A percentile compares a stretch with the other conserved stretches of the same genome.
Conservation (phyloP, 208 protist species). For the Crithidia thermophila region DNA sequence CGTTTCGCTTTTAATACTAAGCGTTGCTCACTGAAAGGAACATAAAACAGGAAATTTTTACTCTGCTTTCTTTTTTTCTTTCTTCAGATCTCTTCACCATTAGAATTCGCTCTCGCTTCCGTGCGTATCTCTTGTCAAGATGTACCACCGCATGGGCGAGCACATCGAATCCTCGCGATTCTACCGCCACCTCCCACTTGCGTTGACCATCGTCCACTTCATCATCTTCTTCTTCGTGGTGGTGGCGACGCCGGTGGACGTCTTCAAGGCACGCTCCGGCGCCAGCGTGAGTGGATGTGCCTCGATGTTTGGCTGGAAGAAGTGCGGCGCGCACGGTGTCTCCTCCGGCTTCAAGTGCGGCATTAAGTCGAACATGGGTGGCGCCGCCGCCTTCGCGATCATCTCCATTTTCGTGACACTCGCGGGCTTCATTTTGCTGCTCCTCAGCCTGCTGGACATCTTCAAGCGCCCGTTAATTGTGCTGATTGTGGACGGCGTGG, state of each 20-base stretch:
- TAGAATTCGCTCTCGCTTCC: neutral
- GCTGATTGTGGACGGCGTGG: slow-evolving; percentile 31
- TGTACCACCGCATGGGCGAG: slow-evolving; percentile 28
- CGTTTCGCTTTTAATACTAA: neutral
- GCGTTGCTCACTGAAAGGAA: neutral
- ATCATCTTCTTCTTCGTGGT: slow-evolving; percentile 38
- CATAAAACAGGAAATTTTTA: neutral
- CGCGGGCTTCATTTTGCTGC: slow-evolving; percentile 25
- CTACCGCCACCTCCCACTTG: slow-evolving; percentile 25
- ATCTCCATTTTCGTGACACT: slow-evolving; percentile 51
- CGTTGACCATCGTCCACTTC: slow-evolving; percentile 24
- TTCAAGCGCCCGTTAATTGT: slow-evolving; percentile 34
- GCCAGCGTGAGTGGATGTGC: slow-evolving; percentile 20
- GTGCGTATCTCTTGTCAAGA: neutral
- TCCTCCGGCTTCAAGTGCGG: slow-evolving; percentile 27
- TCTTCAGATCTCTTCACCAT: neutral
- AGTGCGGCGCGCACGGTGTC: slow-evolving; percentile 29
- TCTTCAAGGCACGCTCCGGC: slow-evolving; percentile 26
- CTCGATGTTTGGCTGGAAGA: slow-evolving; percentile 45
- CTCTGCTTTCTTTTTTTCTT: slow-evolving; percentile 13
- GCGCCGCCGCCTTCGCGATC: slow-evolving; percentile 44
- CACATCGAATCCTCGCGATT: slow-evolving; percentile 16
- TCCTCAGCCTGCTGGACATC: slow-evolving; percentile 24
- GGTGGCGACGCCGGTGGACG: slow-evolving; percentile 41
- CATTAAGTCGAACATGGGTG: slow-evolving; percentile 41